A percentile compares a stretch with the other conserved stretches of the same genome.
Evolutionary conservation across 1,139 yeast species (phyloP).

Genomic region (Maudiozyma humilis): DNA sequence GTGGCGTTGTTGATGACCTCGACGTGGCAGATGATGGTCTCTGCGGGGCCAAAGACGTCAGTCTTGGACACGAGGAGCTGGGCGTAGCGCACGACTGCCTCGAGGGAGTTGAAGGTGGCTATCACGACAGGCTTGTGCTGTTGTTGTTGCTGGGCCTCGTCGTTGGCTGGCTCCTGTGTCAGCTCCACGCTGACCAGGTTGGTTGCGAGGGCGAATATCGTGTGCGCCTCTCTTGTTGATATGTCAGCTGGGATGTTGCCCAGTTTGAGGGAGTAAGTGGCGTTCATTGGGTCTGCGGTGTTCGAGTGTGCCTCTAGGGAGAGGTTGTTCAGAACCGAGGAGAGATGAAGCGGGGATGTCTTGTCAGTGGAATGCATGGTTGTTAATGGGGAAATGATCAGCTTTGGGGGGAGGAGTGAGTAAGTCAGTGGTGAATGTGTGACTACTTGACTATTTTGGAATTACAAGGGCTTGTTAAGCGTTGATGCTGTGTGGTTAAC

Average conservation of each 20-base stretch:
- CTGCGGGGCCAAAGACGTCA: slow-evolving; percentile 52
- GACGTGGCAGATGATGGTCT: slow-evolving; percentile 42
- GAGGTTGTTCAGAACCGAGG: slow-evolving; percentile 24
- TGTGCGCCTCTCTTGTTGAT: slow-evolving; percentile 63
- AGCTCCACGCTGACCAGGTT: slow-evolving; percentile 65
- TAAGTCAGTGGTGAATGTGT: too few relatives aligned
- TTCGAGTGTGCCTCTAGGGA: slow-evolving; percentile 6
- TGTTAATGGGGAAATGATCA: neutral
- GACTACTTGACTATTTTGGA: neutral
- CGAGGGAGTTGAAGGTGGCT: slow-evolving; percentile 58
- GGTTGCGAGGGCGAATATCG: slow-evolving; percentile 70
- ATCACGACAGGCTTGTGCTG: slow-evolving; percentile 33
- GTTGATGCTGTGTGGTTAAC: too few relatives aligned
- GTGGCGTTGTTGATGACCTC: slow-evolving; percentile 39
- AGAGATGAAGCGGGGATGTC: slow-evolving; percentile 23
- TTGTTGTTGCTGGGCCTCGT: neutral
- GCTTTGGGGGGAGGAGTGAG: too few relatives aligned
- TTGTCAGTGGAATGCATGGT: slow-evolving; percentile 7
- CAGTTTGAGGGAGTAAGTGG: slow-evolving; percentile 32
- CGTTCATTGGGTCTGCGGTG: slow-evolving; percentile 10
- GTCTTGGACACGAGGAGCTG: slow-evolving; percentile 55
- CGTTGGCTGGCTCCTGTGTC: slow-evolving; percentile 15
- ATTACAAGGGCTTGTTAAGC: too few relatives aligned
- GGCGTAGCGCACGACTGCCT: slow-evolving; percentile 66
- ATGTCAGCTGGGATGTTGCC: slow-evolving; percentile 67